Conservation (phyloP, 257 asterid genomes). For the Perilla frutescens region DNA sequence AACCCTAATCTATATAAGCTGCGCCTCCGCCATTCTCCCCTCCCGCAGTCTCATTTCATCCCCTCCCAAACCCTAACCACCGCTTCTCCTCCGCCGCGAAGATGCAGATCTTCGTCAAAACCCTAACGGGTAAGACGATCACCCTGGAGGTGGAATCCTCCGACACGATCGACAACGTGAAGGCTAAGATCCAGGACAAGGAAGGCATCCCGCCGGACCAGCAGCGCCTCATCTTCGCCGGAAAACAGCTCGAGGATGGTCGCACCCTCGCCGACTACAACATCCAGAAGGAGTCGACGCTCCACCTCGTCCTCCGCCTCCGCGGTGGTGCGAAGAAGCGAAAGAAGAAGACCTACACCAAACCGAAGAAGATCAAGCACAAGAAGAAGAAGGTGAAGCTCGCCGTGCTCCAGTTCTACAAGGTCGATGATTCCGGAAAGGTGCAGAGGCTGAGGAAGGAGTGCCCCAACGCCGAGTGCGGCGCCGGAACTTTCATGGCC, state of each 20-base stretch:
- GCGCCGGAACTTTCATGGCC: slow-evolving; percentile 78
- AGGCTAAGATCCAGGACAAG: slow-evolving; percentile 64
- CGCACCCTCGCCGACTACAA: slow-evolving; percentile 70
- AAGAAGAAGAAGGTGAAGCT: slow-evolving; percentile 78
- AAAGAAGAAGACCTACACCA: slow-evolving; percentile 80
- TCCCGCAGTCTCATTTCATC: slow-evolving; percentile 8
- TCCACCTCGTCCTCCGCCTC: slow-evolving; percentile 69
- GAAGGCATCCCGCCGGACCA: slow-evolving; percentile 69
- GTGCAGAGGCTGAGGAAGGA: slow-evolving; percentile 79
- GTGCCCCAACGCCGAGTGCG: slow-evolving; percentile 77
- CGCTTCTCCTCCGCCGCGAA: slow-evolving; percentile 35
- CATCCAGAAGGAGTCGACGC: slow-evolving; percentile 75
- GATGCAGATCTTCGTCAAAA: slow-evolving; percentile 85
- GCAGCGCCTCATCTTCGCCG: slow-evolving; percentile 65
- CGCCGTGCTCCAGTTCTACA: slow-evolving; percentile 65
- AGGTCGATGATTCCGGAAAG: slow-evolving; percentile 72
- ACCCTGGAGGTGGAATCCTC: slow-evolving; percentile 68
- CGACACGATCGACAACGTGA: slow-evolving; percentile 64
- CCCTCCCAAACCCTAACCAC: slow-evolving; percentile 31
- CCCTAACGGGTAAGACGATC: slow-evolving; percentile 78
- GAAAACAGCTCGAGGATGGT: slow-evolving; percentile 72
- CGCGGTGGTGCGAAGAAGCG: slow-evolving; percentile 83
- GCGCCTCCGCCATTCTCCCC: not conserved
- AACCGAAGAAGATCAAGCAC: slow-evolving; percentile 80
- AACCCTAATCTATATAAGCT: slow-evolving; percentile 38